Evolutionary conservation across 129 eudicot genomes (phyloP).

Genomic region (Lonicera japonica): DNA sequence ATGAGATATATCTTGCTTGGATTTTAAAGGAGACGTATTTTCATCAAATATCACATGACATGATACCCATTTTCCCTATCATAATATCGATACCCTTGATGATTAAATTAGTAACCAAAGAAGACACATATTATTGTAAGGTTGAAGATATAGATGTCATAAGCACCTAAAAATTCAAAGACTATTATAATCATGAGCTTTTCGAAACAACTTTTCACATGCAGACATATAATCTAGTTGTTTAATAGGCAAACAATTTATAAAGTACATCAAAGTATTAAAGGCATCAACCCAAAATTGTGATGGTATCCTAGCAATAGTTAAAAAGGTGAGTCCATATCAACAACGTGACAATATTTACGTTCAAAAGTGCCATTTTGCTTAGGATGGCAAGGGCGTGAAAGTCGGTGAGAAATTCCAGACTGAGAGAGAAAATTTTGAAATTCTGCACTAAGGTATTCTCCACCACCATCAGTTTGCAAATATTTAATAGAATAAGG

Average conservation of each 20-base stretch:
- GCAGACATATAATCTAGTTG: too few species aligned
- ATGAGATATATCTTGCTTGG: background rate
- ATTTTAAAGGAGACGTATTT: background rate
- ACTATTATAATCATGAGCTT: too few species aligned
- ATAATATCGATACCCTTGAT: background rate
- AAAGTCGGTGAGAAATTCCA: background rate
- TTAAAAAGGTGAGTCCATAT: background rate
- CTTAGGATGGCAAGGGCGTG: background rate
- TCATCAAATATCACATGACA: background rate
- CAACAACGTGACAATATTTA: background rate
- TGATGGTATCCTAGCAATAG: background rate
- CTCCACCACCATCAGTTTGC: background rate
- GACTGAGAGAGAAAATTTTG: background rate
- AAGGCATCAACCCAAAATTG: constrained; percentile 3
- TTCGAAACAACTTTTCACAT: too few species aligned
- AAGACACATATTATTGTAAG: background rate
- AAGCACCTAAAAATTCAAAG: background rate
- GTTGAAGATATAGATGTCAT: background rate
- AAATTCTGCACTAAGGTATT: background rate
- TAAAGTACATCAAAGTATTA: background rate
- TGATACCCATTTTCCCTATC: background rate
- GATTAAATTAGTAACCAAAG: background rate
- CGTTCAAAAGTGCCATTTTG: background rate
- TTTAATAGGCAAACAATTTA: background rate
- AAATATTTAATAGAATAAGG: too few species aligned